Base-by-base conservation (phyloP, 116 monocot species). In the Zostera marina region DNA sequence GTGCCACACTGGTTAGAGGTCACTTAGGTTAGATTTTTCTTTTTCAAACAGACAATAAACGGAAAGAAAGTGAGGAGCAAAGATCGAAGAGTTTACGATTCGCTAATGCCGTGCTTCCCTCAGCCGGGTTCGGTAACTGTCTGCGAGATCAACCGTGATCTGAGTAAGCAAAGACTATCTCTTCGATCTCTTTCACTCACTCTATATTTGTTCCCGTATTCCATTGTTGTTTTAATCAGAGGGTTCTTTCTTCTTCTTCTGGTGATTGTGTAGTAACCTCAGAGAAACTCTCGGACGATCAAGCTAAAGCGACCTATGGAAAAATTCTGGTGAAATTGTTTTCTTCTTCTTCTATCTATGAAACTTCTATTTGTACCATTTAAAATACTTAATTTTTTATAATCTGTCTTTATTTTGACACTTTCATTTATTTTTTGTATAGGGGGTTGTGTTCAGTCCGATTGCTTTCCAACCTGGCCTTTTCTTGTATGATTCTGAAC, bases 111-210 rank as follows among this genome's bases (percentile, higher is more conserved):
- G 42, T 72, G 76, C 53, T 76, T 83, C 72, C 92, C 92, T 22
- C 74, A 57, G 7, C 88, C 76, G 12, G 92, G 92, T 55, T 63
- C 69, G 42, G 74, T 84, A 43, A 92, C 92, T 24, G 70, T 92
- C 68, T 92, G 92, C 74, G 92, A 87, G 66, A 92, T 92, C 53
- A 92, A 92, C 71, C 83, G 92, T 72, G 76, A 76, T 63, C 64
- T 92, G 41, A 68, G 92, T 87, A 59, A 59, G 52, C 71, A 61
- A 2, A 41, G 44, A 40, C 19, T 24, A 12, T 44, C 20, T 51
- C 17, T 20, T 47, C 25, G 25, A 44, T 42, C 45, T 54, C 22
- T 16, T 9, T 52, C 11, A 32, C 32, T 32, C 32, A 32, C 32
- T 32, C 32, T 32, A 3, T 32, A 0, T 32, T 32, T 32, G 32